Evolutionary conservation across 768 basidiomycete species (phyloP), one percentile per base, ranked within the genome.

Genomic region (Agaricus sinodeliciosus): DNA sequence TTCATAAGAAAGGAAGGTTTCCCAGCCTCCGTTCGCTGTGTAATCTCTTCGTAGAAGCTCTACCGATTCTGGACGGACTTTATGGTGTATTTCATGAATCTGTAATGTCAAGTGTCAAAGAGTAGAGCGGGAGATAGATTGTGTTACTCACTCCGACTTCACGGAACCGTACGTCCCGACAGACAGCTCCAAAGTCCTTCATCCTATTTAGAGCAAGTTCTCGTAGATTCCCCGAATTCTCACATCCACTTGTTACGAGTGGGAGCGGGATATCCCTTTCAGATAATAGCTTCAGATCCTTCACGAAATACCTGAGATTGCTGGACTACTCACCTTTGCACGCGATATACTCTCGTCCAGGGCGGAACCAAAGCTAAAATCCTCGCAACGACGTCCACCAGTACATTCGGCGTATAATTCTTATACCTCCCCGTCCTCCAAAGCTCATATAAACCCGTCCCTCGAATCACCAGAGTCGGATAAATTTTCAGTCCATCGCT

Each of bases 41-140:
- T 99, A 99, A 66, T 99, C 96, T 37, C 96, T 79, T 54, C 96
- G 81, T 31, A 99, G 82, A 3, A 99, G 84, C 68, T 99, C 96
- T 48, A 96, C 89, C 13, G 90, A 87, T 66, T 95, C 90, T 55
- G 94, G 94, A 18, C 94, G 83, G 43, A 98, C 91, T 71, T 95
- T 94, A 74, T 96, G 87, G 65, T 99, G 96, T 44, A 99, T 98
- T 69, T 99, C 96, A 68, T 97, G 94, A 54, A 98, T 90, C 93
- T 95, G 61, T 16, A 57, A 48, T 49, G 22, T 45, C 41, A 55
- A 45, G 16, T 16, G 28, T 34, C 15, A 35, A 19, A 1, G 3
- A 9, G 31, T 9, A 12, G 18, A 36, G 55, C 54, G 51, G 27
- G 41, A 25, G 42, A 18, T 34, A 36, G 26, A 41, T 53, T 36